Evolutionary conservation across 179 eudicot genomes (phyloP).

Genomic region (Amaranthus tricolor): DNA sequence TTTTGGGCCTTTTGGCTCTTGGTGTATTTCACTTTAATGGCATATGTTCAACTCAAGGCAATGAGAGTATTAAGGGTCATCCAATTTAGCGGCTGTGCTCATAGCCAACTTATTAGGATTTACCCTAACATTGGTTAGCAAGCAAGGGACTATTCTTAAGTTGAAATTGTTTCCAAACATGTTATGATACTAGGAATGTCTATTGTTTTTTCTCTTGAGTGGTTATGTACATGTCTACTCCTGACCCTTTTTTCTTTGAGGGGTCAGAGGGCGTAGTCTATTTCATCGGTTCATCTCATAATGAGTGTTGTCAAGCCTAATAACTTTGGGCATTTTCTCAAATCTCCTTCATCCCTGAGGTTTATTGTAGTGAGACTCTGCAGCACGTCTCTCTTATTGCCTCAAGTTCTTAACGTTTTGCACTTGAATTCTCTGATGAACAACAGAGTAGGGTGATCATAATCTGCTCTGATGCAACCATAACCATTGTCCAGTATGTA

Average conservation of each 20-base stretch:
- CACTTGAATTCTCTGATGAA: too few species aligned
- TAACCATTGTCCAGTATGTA: neutral
- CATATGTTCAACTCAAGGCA: neutral
- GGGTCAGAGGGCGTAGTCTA: neutral
- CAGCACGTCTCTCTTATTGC: too few species aligned
- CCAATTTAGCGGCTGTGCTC: neutral
- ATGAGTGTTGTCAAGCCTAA: neutral
- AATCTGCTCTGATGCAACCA: neutral
- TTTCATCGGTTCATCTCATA: neutral
- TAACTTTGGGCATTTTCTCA: neutral
- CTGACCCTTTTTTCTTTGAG: neutral
- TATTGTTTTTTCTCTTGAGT: neutral
- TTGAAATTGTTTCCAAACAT: neutral
- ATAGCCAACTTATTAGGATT: neutral
- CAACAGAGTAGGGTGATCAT: neutral
- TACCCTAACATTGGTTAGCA: neutral
- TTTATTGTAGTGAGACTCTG: neutral
- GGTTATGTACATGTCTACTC: neutral
- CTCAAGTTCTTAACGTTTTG: too few species aligned
- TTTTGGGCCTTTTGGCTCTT: neutral
- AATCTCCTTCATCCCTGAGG: neutral
- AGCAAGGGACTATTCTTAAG: neutral
- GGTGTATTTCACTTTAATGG: neutral
- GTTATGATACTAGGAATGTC: neutral
- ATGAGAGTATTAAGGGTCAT: neutral